Evolutionary conservation across 768 basidiomycete genomes (phyloP), one percentile per base, ranked within the genome.

Genomic region (Boletellus ananas): DNA sequence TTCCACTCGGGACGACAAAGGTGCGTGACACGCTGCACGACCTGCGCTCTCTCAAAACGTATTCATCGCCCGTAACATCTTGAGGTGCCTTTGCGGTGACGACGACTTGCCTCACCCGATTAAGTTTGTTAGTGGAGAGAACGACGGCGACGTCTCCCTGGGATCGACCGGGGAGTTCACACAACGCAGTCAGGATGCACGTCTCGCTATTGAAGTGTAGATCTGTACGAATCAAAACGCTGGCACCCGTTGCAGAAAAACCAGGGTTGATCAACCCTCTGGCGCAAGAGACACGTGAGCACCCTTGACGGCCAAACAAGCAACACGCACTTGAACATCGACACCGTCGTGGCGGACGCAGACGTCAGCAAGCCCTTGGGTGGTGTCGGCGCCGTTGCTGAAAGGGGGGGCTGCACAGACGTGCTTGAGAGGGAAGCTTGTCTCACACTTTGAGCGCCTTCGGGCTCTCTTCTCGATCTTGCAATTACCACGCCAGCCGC

Each of bases 151-250:
- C 58, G 58, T 86, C 80, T 54, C 65, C 64, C 54, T 72, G 78
- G 60, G 75, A 77, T 62, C 87, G 71, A 37, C 87, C 87, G 4
- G 87, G 87, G 27, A 88, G 71, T 67, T 88, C 85, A 61, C 87
- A 76, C 69, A 80, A 73, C 45, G 79, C 81, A 50, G 74, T 76
- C 58, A 87, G 68, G 34, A 73, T 61, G 63, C 74, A 73, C 44
- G 74, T 77, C 31, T 73, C 71, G 34, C 63, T 57, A 61, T 82
- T 76, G 70, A 80, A 84, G 61, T 78, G 73, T 45, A 83, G 68
- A 67, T 88, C 87, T 27, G 80, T 72, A 57, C 82, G 80, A 53
- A 85, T 80, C 54, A 72, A 61, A 58, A 75, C 74, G n/a, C 58
- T 68, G 36, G 21, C 34, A 11, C 54, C 50, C 29, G 55, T 31